Conservation (phyloP, 2,329 filamentous ascomycete genomes). For the Helicocarpus griseus region DNA sequence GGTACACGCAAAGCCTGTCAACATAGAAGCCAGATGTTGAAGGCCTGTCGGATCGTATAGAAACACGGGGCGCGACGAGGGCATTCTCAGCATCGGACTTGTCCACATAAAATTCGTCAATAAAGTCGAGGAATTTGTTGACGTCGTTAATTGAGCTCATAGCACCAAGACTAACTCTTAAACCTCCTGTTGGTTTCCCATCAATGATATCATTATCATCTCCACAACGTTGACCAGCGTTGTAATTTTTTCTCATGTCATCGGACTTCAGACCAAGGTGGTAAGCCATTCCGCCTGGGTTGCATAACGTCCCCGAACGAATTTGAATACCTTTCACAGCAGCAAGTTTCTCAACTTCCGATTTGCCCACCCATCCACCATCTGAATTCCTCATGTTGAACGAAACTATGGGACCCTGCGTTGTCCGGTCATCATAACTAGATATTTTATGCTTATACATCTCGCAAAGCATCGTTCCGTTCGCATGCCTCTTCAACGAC, state of each 20-base stretch:
- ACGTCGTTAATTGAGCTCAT: slow-evolving; percentile 79
- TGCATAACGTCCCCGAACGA: slow-evolving; percentile 82
- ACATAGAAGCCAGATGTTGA: slow-evolving; percentile 37
- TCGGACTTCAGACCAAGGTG: slow-evolving; percentile 64
- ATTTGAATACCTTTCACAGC: slow-evolving; percentile 70
- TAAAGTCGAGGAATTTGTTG: slow-evolving; percentile 58
- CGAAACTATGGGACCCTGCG: slow-evolving; percentile 65
- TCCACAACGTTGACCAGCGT: slow-evolving; percentile 74
- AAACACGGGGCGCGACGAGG: slow-evolving; percentile 4
- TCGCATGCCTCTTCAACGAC: slow-evolving; percentile 54
- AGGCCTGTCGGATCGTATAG: not conserved
- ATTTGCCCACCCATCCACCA: slow-evolving; percentile 67
- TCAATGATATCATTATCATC: slow-evolving; percentile 69
- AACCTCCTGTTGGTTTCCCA: slow-evolving; percentile 78
- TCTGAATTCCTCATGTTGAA: slow-evolving; percentile 67
- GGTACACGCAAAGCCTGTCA: slow-evolving; percentile 66
- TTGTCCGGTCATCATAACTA: slow-evolving; percentile 34
- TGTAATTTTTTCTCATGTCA: slow-evolving; percentile 80
- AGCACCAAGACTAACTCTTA: slow-evolving; percentile 77
- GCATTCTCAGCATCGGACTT: slow-evolving; percentile 17
- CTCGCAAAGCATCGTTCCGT: slow-evolving; percentile 54
- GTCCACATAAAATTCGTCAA: slow-evolving; percentile 58
- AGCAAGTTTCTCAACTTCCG: slow-evolving; percentile 81
- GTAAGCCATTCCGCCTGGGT: slow-evolving; percentile 73
- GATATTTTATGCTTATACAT: slow-evolving; percentile 48